Evolutionary conservation across 805 yeast species (phyloP).

Genomic region (Metschnikowia anglica): DNA sequence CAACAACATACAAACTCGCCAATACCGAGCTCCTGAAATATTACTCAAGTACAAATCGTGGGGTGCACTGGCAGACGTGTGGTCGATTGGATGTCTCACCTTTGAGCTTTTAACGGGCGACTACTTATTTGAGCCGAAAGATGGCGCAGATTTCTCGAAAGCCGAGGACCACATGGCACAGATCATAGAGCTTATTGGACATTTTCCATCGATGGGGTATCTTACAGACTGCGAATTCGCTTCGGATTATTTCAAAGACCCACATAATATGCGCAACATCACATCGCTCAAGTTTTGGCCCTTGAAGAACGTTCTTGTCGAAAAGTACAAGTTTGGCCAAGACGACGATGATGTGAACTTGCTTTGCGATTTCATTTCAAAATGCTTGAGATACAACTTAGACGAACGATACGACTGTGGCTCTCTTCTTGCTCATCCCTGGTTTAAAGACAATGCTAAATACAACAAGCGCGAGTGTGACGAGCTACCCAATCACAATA

Average conservation of each 20-base stretch:
- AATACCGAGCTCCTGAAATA: constrained; percentile 88
- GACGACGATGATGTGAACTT: constrained; percentile 36
- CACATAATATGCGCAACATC: constrained; percentile 75
- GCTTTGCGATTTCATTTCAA: constrained; percentile 46
- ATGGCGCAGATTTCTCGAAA: constrained; percentile 71
- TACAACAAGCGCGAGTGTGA: constrained; percentile 20
- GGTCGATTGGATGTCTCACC: constrained; percentile 92
- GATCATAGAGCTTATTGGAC: constrained; percentile 78
- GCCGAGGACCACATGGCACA: constrained; percentile 98
- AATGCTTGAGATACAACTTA: constrained; percentile 52
- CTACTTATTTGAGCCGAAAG: constrained; percentile 86
- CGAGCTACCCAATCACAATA: constrained; percentile 26
- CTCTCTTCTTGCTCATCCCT: constrained; percentile 52
- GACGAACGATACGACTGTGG: constrained; percentile 54
- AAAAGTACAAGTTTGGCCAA: constrained; percentile 69
- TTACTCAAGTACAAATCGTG: constrained; percentile 51
- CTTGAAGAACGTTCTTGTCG: constrained; percentile 71
- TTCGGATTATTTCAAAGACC: constrained; percentile 59
- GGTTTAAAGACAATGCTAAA: constrained; percentile 33
- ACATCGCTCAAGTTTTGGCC: constrained; percentile 88
- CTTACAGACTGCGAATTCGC: constrained; percentile 58
- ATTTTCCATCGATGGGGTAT: constrained; percentile 58
- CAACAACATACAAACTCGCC: constrained; percentile 87
- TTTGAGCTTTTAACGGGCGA: constrained; percentile 95
- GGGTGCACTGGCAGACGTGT: constrained; percentile 94